These are phyloP conservation scores for Diaporthe aspalathi DNA, from an alignment of 2,329 filamentous ascomycete species.

Conservation along the genomic window DNA sequence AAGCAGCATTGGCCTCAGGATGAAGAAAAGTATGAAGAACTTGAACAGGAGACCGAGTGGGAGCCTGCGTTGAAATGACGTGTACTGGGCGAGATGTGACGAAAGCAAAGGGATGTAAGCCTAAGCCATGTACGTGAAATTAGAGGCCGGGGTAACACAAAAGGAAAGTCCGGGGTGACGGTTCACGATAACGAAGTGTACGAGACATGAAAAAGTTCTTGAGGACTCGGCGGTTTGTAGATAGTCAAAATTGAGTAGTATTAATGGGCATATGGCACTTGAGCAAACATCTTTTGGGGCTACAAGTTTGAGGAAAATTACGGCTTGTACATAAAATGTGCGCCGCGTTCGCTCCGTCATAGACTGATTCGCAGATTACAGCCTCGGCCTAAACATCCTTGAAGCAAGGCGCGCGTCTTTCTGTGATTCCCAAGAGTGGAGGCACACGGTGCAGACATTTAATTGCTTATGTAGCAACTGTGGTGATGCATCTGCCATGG, in stretches of 20 bases:
- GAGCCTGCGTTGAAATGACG: background rate
- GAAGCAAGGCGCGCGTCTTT: background rate
- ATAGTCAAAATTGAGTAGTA: background rate
- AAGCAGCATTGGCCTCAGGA: slow-evolving; percentile 7
- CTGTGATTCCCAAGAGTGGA: background rate
- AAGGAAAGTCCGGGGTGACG: background rate
- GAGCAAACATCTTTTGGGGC: background rate
- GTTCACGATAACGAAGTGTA: slow-evolving; percentile 3
- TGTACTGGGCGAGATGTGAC: background rate
- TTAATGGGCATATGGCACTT: background rate
- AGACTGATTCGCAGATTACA: background rate
- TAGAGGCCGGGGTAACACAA: background rate
- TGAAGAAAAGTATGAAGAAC: slow-evolving; percentile 29
- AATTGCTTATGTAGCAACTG: background rate
- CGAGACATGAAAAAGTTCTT: background rate
- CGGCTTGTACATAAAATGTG: background rate
- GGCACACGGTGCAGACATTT: too few species aligned
- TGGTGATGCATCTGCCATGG: background rate
- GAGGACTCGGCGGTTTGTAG: background rate
- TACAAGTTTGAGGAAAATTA: too few species aligned
- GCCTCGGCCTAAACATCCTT: background rate
- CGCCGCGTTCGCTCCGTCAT: background rate
- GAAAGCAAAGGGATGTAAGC: background rate
- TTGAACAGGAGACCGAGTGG: slow-evolving; percentile 13
- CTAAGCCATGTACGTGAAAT: background rate